These are phyloP conservation scores for Microbotryum scabiosae DNA, from an alignment of 1,284 basidiomycete species.

Conservation along the genomic window DNA sequence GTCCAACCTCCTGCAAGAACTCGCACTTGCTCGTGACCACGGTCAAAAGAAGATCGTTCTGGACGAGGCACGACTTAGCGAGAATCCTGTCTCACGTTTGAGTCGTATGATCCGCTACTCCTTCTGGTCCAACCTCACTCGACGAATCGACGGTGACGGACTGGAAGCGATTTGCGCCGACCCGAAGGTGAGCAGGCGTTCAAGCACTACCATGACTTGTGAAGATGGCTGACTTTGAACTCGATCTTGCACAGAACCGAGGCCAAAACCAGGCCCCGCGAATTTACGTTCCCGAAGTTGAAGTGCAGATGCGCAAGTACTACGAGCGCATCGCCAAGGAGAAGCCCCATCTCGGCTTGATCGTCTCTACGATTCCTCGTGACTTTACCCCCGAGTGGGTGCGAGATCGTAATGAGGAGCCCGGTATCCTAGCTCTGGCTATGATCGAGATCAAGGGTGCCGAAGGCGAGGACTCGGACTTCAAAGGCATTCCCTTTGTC, in stretches of 20 bases:
- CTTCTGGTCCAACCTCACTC: conserved; percentile 95
- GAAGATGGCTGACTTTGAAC: background rate
- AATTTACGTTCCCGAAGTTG: conserved; percentile 87
- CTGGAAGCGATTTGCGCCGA: conserved; percentile 93
- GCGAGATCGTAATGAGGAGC: conserved; percentile 84
- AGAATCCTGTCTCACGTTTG: conserved; percentile 93
- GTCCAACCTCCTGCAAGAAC: conserved; percentile 95
- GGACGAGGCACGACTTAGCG: conserved; percentile 90
- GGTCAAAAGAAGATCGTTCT: conserved; percentile 91
- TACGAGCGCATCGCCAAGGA: conserved; percentile 52
- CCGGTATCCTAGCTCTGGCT: conserved; percentile 86
- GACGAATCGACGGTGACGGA: conserved; percentile 92
- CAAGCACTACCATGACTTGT: background rate
- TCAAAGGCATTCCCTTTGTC: conserved; percentile 92
- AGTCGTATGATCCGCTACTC: conserved; percentile 97
- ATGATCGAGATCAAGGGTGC: conserved; percentile 74
- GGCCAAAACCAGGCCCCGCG: conserved; percentile 59
- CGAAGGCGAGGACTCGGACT: conserved; percentile 59
- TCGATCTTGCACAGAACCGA: conserved; percentile 49
- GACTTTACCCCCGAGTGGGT: conserved; percentile 80
- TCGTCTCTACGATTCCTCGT: conserved; percentile 78
- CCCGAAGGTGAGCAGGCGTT: conserved; percentile 65
- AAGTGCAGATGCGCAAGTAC: conserved; percentile 88
- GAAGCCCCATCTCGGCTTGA: conserved; percentile 65
- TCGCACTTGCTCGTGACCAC: conserved; percentile 92